Conservation (phyloP, 2,329 filamentous ascomycete genomes). For the Penicillium concentricum region DNA sequence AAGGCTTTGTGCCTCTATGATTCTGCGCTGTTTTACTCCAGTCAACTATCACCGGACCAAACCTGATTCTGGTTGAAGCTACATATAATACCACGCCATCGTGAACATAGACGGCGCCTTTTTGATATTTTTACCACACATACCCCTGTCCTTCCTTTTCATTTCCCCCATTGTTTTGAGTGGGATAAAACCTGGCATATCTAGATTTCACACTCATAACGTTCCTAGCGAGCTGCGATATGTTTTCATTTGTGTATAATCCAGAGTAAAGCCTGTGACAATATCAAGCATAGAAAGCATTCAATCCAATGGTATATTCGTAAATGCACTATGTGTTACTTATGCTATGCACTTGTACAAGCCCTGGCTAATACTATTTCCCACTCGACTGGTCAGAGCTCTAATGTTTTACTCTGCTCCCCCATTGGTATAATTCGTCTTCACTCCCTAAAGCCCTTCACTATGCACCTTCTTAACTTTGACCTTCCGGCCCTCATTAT, state of each 20-base stretch:
- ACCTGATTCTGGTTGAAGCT: background rate
- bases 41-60: background rate
- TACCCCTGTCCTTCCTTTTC: background rate
- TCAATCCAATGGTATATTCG: background rate
- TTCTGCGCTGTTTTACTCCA: background rate
- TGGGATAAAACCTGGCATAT: background rate
- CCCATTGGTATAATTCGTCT: constrained; percentile 32
- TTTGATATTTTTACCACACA: background rate
- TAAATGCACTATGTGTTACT: background rate
- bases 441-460: constrained; percentile 41
- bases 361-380: background rate
- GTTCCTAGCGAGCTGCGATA: background rate
- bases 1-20: constrained; percentile 34
- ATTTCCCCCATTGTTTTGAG: background rate
- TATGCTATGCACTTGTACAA: background rate
- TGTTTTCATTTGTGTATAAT: background rate
- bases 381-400: background rate
- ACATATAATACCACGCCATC: background rate
- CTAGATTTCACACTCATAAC: background rate
- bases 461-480: constrained; percentile 30
- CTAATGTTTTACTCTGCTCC: background rate
- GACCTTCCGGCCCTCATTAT: constrained; percentile 26
- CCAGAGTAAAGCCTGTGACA: background rate
- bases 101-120: background rate
- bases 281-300: background rate